Percentiles rank a stretch among this genome's conserved stretches.
phyloP scores from a whole-genome alignment of 192 early-diverging fungal species.

The Phycomyces blakesleeanus region DNA sequence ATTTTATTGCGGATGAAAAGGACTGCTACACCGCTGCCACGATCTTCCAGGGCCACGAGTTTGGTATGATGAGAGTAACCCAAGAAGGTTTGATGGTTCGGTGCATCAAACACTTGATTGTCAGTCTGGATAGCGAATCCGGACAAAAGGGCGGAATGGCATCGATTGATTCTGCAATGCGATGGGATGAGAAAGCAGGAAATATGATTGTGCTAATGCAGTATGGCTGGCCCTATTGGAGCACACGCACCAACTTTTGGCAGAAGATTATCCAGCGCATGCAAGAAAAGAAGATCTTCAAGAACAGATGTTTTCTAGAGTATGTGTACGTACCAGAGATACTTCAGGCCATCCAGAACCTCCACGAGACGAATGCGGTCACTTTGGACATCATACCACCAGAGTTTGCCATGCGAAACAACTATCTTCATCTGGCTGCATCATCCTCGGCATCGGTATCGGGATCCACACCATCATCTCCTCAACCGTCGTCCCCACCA shows the following conservation, averaged over 20 bases:
- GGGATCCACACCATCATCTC: constrained; percentile 18
- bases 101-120: constrained; percentile 36
- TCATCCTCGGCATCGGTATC: constrained; percentile 9
- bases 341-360: constrained; percentile 20
- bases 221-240: constrained; percentile 37
- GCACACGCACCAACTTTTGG: constrained; percentile 24
- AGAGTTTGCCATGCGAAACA: constrained; percentile 22
- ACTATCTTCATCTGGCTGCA: constrained; percentile 7
- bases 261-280: constrained; percentile 28
- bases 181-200: constrained; percentile 34
- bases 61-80: constrained; percentile 29
- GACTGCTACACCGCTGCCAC: constrained; percentile 24
- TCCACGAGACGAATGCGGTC: constrained; percentile 23
- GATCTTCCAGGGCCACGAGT: constrained; percentile 27
- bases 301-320: constrained; percentile 29
- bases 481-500: neutral
- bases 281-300: constrained; percentile 29
- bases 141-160: constrained; percentile 22
- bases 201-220: constrained; percentile 34
- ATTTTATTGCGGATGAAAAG: constrained; percentile 28
- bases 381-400: constrained; percentile 32
- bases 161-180: constrained; percentile 30
- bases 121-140: constrained; percentile 27
- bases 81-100: constrained; percentile 29
- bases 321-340: constrained; percentile 31